phyloP scores from a whole-genome alignment of 2,329 filamentous ascomycete genomes.

The Sordariomycetes sp. region DNA sequence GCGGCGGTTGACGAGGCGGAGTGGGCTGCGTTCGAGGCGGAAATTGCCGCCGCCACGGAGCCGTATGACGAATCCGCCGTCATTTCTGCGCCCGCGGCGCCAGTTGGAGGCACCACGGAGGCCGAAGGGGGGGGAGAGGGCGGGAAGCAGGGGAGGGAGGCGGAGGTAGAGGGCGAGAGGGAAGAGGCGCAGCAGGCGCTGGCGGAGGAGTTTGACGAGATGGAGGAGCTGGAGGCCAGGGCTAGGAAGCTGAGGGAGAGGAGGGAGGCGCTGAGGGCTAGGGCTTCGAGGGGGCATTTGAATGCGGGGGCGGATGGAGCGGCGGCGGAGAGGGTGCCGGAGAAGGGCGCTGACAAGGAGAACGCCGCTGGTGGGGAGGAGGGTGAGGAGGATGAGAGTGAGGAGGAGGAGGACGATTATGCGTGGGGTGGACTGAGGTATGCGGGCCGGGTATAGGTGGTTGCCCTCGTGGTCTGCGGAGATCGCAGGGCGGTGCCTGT shows the following conservation, averaged over 20 bases:
- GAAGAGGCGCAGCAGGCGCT: slow-evolving; percentile 64
- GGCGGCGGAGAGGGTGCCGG: slow-evolving; percentile 5
- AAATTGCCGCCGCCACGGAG: slow-evolving; percentile 43
- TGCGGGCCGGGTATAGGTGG: neutral
- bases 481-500: no score
- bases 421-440: slow-evolving; percentile 45
- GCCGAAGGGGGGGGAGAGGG: slow-evolving; percentile 33
- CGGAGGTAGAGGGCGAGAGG: slow-evolving; percentile 49
- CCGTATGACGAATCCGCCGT: slow-evolving; percentile 34
- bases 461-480: no score
- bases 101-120: slow-evolving; percentile 43
- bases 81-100: slow-evolving; percentile 57
- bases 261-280: slow-evolving; percentile 48
- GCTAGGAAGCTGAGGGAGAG: slow-evolving; percentile 57
- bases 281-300: slow-evolving; percentile 14
- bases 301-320: slow-evolving; percentile 10
- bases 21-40: slow-evolving; percentile 79
- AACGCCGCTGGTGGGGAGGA: slow-evolving; percentile 24
- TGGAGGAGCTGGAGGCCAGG: slow-evolving; percentile 64
- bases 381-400: slow-evolving; percentile 36
- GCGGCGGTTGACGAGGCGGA: slow-evolving; percentile 53
- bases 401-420: slow-evolving; percentile 32
- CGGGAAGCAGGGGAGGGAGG: slow-evolving; percentile 32
- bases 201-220: slow-evolving; percentile 70
- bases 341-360: slow-evolving; percentile 13